Conservation (phyloP, 371 early-diverging fungal species). For the Thermomucor indicae-seudaticae region DNA sequence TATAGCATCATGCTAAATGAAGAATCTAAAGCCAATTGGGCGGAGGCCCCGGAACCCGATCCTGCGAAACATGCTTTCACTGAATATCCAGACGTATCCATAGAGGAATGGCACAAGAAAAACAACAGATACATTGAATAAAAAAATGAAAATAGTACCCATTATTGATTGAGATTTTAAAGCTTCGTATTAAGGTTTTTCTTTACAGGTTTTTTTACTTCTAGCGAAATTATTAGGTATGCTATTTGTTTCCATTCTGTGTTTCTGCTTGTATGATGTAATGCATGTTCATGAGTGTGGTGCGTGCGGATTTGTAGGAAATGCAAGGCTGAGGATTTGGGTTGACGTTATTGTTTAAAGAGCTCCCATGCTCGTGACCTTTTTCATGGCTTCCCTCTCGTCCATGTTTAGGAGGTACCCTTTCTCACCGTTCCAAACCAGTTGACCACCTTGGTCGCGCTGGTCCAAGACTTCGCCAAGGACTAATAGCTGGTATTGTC, state of each 20-base stretch:
- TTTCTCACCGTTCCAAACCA: conserved; percentile 24
- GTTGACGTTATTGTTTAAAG: conserved; percentile 8
- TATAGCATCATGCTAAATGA: conserved; percentile 30
- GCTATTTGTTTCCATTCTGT: not conserved
- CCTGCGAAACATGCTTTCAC: conserved; percentile 16
- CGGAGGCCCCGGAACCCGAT: conserved; percentile 9
- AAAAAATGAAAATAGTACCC: not conserved
- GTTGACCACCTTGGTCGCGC: conserved; percentile 17
- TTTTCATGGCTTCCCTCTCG: conserved; percentile 36
- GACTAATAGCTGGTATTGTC: conserved; percentile 40
- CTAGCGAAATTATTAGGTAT: not conserved
- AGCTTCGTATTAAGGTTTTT: not conserved
- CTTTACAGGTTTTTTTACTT: not conserved
- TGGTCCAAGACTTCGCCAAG: conserved; percentile 31
- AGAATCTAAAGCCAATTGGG: conserved; percentile 38
- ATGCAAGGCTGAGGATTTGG: not conserved
- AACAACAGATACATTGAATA: conserved; percentile 8
- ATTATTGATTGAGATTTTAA: not conserved
- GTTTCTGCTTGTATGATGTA: not conserved
- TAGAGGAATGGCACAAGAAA: conserved; percentile 44
- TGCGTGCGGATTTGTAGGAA: too few relatives aligned
- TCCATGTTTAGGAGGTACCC: conserved; percentile 29
- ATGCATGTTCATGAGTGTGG: not conserved
- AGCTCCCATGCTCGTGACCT: conserved; percentile 26
- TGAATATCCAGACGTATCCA: conserved; percentile 34